Percentiles rank a stretch among this genome's conserved stretches.
Evolutionary conservation across 2,329 filamentous ascomycete genomes (phyloP).

Genomic region (Claviceps sp.): DNA sequence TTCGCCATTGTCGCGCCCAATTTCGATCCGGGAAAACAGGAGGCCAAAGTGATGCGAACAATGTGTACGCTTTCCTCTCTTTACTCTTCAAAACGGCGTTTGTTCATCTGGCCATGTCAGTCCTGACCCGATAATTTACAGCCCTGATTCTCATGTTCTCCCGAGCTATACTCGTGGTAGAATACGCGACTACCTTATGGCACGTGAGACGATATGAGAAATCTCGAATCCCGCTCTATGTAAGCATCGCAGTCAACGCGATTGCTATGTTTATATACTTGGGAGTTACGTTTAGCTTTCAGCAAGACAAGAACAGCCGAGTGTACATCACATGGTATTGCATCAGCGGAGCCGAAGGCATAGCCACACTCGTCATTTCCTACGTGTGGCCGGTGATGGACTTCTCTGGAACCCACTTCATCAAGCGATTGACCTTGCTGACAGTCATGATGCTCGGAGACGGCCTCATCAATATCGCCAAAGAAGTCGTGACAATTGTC

Average conservation of each 20-base stretch:
- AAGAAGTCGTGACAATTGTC: neutral
- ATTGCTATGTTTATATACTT: conserved; percentile 25
- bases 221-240: conserved; percentile 20
- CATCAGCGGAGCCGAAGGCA: conserved; percentile 37
- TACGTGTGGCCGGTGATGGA: conserved; percentile 41
- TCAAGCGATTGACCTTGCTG: conserved; percentile 48
- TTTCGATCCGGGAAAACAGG: conserved; percentile 26
- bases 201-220: conserved; percentile 28
- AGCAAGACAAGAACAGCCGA: conserved; percentile 16
- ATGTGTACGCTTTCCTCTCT: conserved; percentile 21
- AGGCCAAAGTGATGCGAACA: conserved; percentile 23
- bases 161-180: conserved; percentile 36
- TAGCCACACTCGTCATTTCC: conserved; percentile 38
- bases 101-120: no score
- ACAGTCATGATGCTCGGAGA: conserved; percentile 56
- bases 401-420: conserved; percentile 48
- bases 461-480: conserved; percentile 18
- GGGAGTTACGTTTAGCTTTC: conserved; percentile 27
- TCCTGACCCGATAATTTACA: conserved; percentile 3
- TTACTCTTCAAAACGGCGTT: neutral
- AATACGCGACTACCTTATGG: conserved; percentile 36
- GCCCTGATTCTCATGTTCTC: conserved; percentile 37
- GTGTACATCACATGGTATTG: conserved; percentile 37
- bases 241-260: conserved; percentile 24
- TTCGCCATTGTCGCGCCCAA: conserved; percentile 46